These are phyloP conservation scores for Anisodus acutangulus DNA, from an alignment of 257 asterid species.

Conservation along the genomic window DNA sequence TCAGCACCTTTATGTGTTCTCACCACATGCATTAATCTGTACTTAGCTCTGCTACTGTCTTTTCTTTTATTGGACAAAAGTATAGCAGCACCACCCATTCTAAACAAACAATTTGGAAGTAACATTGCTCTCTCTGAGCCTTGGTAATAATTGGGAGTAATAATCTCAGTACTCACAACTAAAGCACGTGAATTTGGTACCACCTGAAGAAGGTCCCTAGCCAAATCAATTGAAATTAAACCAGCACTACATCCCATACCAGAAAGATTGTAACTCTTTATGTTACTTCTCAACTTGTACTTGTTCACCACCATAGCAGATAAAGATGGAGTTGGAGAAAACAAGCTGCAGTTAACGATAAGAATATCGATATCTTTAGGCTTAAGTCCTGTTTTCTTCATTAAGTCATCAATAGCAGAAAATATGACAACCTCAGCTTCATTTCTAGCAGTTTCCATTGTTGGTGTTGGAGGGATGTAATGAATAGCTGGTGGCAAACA, in stretches of 20 bases:
- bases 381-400: slow-evolving; percentile 58
- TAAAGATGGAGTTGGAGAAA: slow-evolving; percentile 84
- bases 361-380: slow-evolving; percentile 77
- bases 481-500: slow-evolving; percentile 78
- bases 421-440: slow-evolving; percentile 78
- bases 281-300: slow-evolving; percentile 73
- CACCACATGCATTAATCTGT: slow-evolving; percentile 73
- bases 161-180: slow-evolving; percentile 74
- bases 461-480: slow-evolving; percentile 81
- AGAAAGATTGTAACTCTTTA: slow-evolving; percentile 70
- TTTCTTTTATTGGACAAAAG: slow-evolving; percentile 70
- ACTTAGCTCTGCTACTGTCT: slow-evolving; percentile 63
- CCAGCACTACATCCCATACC: slow-evolving; percentile 98
- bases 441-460: slow-evolving; percentile 71
- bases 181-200: slow-evolving; percentile 66
- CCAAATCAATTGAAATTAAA: slow-evolving; percentile 70
- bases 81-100: slow-evolving; percentile 88
- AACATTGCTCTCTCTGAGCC: slow-evolving; percentile 94
- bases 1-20: slow-evolving; percentile 87
- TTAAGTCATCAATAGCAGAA: slow-evolving; percentile 63
- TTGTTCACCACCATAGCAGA: slow-evolving; percentile 83
- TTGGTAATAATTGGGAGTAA: slow-evolving; percentile 80
- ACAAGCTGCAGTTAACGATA: slow-evolving; percentile 78
- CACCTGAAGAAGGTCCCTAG: slow-evolving; percentile 76
- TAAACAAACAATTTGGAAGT: slow-evolving; percentile 77